These are phyloP conservation scores for Tulasnella sp. DNA, from an alignment of 768 basidiomycete species.

Conservation along the genomic window DNA sequence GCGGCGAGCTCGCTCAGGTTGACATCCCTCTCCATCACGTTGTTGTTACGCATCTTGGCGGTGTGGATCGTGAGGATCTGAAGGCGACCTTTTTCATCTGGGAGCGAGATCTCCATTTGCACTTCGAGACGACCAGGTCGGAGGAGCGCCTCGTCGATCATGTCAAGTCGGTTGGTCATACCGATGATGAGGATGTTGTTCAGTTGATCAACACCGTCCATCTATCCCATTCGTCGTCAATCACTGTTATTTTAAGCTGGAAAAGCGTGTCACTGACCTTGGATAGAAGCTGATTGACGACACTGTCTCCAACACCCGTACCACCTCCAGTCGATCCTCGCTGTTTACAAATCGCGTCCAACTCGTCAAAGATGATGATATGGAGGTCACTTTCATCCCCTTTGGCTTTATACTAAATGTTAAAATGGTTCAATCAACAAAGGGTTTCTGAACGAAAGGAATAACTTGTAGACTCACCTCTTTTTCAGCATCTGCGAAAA, in stretches of 20 bases:
- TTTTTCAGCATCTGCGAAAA: conserved; percentile 97
- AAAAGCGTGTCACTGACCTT: conserved; percentile 45
- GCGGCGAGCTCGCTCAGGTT: conserved; percentile 71
- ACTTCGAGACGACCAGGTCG: conserved; percentile 98
- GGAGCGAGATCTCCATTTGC: conserved; percentile 98
- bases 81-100: conserved; percentile 81
- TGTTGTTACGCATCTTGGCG: conserved; percentile 81
- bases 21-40: conserved; percentile 81
- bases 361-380: conserved; percentile 98
- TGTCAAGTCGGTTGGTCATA: conserved; percentile 96
- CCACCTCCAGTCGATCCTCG: conserved; percentile 85
- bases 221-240: conserved; percentile 37
- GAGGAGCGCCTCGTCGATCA: conserved; percentile 97
- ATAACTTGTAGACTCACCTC: conserved; percentile 44
- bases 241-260: background rate
- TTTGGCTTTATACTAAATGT: conserved; percentile 81
- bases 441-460: conserved; percentile 1
- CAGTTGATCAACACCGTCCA: conserved; percentile 98
- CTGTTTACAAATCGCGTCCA: conserved; percentile 98
- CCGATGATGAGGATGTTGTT: conserved; percentile 99
- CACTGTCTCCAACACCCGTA: conserved; percentile 97
- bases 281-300: conserved; percentile 95
- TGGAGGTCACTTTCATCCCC: conserved; percentile 94
- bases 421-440: background rate
- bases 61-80: conserved; percentile 97